Percentiles rank a stretch among this genome's conserved stretches.
Evolutionary conservation across 768 basidiomycete species (phyloP).

Genomic region (Cantharellus anzutake): DNA sequence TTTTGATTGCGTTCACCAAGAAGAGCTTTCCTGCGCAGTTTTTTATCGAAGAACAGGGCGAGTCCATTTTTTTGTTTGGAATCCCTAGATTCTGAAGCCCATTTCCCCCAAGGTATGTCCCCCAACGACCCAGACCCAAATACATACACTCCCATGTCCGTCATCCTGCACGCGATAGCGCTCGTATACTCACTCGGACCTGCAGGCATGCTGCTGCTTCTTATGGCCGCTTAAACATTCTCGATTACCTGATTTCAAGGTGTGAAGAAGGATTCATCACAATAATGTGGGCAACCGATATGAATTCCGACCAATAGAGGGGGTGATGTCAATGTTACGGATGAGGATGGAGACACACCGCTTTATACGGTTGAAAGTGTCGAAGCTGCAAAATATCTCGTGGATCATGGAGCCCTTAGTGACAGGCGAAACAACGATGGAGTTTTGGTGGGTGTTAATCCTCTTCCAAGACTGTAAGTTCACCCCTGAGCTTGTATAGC

Average conservation of each 20-base stretch:
- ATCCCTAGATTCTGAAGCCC: too few species aligned
- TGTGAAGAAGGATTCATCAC: too few species aligned
- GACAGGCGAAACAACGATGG: conserved; percentile 50
- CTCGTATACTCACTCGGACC: conserved; percentile 7
- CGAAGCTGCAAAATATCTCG: conserved; percentile 56
- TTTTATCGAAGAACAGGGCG: background rate
- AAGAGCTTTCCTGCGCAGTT: background rate
- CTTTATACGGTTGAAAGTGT: conserved; percentile 76
- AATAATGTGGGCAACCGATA: conserved; percentile 25
- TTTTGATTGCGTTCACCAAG: background rate
- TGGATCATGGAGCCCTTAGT: conserved; percentile 56
- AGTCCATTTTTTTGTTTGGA: background rate
- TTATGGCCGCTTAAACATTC: conserved; percentile 58
- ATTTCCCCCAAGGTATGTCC: conserved; percentile 28
- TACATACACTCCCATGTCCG: conserved; percentile 71
- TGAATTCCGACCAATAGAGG: conserved; percentile 23
- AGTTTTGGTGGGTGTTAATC: conserved; percentile 39
- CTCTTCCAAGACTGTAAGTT: background rate
- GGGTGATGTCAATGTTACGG: conserved; percentile 72
- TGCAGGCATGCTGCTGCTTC: conserved; percentile 84
- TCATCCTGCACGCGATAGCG: conserved; percentile 1
- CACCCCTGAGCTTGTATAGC: conserved; percentile 22
- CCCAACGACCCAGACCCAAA: conserved; percentile 51
- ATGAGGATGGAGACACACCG: conserved; percentile 81
- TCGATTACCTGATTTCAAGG: conserved; percentile 55